phyloP scores from a whole-genome alignment of 768 basidiomycete genomes.

The Rubroboletus satanas region DNA sequence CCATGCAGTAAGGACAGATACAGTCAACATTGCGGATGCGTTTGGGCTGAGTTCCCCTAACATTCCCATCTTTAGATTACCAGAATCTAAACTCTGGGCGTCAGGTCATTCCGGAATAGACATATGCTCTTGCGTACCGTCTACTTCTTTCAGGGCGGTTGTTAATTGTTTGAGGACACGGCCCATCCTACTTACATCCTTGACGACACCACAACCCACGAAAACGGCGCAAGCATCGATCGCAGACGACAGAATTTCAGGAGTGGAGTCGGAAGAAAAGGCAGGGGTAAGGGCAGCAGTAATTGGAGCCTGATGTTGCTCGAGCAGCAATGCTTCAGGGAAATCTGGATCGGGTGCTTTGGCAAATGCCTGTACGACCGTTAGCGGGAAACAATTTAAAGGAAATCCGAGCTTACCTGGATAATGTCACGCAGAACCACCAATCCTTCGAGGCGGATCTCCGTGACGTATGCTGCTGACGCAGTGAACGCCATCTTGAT shows the following conservation, averaged over 20 bases:
- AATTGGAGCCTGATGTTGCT: conserved; percentile 98
- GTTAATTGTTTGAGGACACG: conserved; percentile 88
- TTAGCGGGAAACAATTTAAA: conserved; percentile 2
- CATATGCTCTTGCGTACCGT: conserved; percentile 48
- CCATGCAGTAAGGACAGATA: conserved; percentile 93
- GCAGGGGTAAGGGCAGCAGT: conserved; percentile 96
- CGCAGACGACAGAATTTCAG: conserved; percentile 90
- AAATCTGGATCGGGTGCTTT: conserved; percentile 88
- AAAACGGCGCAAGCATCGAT: conserved; percentile 93
- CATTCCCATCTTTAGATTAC: conserved; percentile 82
- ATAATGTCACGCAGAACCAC: conserved; percentile 90
- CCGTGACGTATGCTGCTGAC: conserved; percentile 92
- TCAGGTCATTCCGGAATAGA: conserved; percentile 4
- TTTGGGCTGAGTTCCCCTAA: conserved; percentile 87
- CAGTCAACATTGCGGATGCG: conserved; percentile 90
- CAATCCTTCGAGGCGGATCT: conserved; percentile 89
- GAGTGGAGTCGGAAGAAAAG: conserved; percentile 92
- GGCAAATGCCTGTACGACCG: conserved; percentile 69
- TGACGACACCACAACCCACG: conserved; percentile 92
- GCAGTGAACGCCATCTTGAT: conserved; percentile 99
- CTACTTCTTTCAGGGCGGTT: conserved; percentile 82
- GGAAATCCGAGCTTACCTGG: conserved; percentile 47
- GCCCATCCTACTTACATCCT: conserved; percentile 88
- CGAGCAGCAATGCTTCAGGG: conserved; percentile 82
- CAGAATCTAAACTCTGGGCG: conserved; percentile 54